Conservation (phyloP, 352 stramenopile species). For the Proteromonas lacertae region DNA sequence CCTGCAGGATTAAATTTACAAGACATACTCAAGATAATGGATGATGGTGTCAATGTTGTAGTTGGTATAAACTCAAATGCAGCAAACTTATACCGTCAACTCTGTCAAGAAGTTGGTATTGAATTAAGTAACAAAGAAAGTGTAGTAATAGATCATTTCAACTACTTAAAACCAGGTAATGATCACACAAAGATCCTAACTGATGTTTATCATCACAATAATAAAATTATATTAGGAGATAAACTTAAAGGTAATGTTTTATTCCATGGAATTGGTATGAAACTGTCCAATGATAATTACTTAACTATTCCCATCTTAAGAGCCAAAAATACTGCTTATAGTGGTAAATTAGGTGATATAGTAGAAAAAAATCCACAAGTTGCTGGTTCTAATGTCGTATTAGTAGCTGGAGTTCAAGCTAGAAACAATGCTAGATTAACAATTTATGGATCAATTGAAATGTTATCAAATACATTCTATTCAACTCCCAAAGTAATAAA, state of each 20-base stretch:
- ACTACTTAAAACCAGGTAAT: not conserved
- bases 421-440: slow-evolving; percentile 53
- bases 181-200: not conserved
- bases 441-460: slow-evolving; percentile 34
- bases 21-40: slow-evolving; percentile 21
- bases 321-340: slow-evolving; percentile 32
- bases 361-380: slow-evolving; percentile 9
- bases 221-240: not conserved
- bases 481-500: slow-evolving; percentile 14
- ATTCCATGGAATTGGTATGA: slow-evolving; percentile 34
- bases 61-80: slow-evolving; percentile 19
- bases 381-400: slow-evolving; percentile 15
- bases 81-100: slow-evolving; percentile 33
- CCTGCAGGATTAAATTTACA: slow-evolving; percentile 18
- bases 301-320: slow-evolving; percentile 31
- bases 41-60: slow-evolving; percentile 36
- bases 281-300: slow-evolving; percentile 20
- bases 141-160: slow-evolving; percentile 33
- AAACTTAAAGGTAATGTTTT: slow-evolving; percentile 24
- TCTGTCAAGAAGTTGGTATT: slow-evolving; percentile 39
- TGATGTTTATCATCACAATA: not conserved
- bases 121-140: slow-evolving; percentile 43
- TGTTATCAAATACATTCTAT: slow-evolving; percentile 48
- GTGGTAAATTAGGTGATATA: slow-evolving; percentile 24
- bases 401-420: slow-evolving; percentile 27